phyloP scores from a whole-genome alignment of 148 eudicot species.

The Beta vulgaris region DNA sequence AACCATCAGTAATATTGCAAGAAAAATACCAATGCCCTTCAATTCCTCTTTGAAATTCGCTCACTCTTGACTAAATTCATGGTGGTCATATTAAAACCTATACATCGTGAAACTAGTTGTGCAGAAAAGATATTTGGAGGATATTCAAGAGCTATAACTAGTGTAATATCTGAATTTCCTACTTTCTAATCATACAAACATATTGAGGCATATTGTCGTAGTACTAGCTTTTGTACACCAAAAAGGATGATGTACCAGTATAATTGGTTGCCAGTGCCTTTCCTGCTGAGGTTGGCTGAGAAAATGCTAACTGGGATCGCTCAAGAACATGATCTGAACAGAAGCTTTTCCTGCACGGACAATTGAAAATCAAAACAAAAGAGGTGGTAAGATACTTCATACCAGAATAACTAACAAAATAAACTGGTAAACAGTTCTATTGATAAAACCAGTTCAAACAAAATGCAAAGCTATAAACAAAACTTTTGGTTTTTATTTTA shows the following conservation, averaged over 20 bases:
- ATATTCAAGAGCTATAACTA: not conserved
- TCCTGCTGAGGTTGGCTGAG: slow-evolving; percentile 59
- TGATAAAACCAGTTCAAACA: too few relatives aligned
- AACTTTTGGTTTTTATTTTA: too few relatives aligned
- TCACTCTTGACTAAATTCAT: too few relatives aligned
- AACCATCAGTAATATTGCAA: too few relatives aligned
- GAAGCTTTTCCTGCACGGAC: slow-evolving; percentile 51
- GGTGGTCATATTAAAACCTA: too few relatives aligned
- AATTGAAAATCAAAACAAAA: not conserved
- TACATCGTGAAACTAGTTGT: too few relatives aligned
- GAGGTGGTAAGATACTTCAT: not conserved
- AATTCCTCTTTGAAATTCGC: too few relatives aligned
- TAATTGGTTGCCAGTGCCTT: slow-evolving; percentile 45
- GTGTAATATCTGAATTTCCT: not conserved
- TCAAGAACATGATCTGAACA: slow-evolving; percentile 26
- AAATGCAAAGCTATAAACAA: too few relatives aligned
- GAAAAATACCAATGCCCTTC: too few relatives aligned
- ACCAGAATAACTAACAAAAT: not conserved
- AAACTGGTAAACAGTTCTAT: not conserved
- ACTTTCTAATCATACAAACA: not conserved
- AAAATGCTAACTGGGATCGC: slow-evolving; percentile 48
- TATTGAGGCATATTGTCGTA: not conserved
- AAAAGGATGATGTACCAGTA: slow-evolving; percentile 40
- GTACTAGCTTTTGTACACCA: slow-evolving; percentile 46
- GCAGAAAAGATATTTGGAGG: not conserved